Conservation (phyloP, 2,329 filamentous ascomycete genomes). For the Samsoniella hepiali region DNA sequence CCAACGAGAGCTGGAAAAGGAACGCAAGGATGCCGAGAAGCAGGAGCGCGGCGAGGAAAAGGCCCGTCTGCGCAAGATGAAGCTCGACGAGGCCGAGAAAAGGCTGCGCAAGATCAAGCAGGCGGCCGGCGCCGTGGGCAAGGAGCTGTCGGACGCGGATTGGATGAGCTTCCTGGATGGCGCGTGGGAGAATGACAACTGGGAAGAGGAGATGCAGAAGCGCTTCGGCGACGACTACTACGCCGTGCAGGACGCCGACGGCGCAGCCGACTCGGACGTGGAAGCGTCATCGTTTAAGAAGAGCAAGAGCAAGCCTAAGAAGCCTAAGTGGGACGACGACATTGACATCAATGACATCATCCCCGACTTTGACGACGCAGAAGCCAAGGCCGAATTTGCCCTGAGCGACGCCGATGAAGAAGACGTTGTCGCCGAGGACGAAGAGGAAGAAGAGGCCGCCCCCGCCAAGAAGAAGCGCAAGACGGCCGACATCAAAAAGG, state of each 20-base stretch:
- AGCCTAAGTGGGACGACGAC: conserved; percentile 85
- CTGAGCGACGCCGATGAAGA: conserved; percentile 48
- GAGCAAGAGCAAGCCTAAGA: conserved; percentile 45
- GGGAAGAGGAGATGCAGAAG: conserved; percentile 87
- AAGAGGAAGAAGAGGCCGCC: conserved; percentile 39
- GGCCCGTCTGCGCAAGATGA: conserved; percentile 78
- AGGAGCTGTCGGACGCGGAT: conserved; percentile 67
- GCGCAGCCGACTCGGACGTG: conserved; percentile 62
- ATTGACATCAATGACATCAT: conserved; percentile 94
- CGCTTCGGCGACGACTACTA: conserved; percentile 93
- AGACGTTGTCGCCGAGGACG: conserved; percentile 35
- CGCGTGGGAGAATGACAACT: conserved; percentile 83
- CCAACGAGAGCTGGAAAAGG: conserved; percentile 72
- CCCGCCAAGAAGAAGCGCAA: conserved; percentile 58
- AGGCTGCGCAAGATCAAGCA: conserved; percentile 87
- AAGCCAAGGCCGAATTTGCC: conserved; percentile 48
- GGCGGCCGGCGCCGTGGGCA: conserved; percentile 74
- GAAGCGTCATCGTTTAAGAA: conserved; percentile 55
- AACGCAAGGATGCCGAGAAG: conserved; percentile 76
- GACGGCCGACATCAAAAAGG: conserved; percentile 57
- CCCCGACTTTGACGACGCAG: conserved; percentile 75
- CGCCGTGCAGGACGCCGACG: conserved; percentile 63
- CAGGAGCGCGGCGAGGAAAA: conserved; percentile 74
- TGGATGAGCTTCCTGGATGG: conserved; percentile 83
- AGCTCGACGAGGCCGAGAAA: conserved; percentile 84